Percentiles rank a stretch among this genome's conserved stretches.
Conservation (phyloP, 2,329 filamentous ascomycete species). For the Bipolaris cookei region DNA sequence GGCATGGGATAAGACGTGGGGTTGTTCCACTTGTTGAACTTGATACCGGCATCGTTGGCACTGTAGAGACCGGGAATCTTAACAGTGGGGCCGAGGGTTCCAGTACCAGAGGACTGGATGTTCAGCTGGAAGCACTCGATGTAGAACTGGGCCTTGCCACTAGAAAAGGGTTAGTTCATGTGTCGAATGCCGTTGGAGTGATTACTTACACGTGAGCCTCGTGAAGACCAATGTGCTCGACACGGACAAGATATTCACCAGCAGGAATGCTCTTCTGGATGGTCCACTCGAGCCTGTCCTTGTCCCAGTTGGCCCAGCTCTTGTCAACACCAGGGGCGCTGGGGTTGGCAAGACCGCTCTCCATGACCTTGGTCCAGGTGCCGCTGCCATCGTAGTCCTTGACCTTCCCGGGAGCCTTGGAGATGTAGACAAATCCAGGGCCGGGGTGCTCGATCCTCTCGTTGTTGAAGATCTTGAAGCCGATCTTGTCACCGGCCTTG, state of each 20-base stretch:
- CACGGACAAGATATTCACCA: slow-evolving; percentile 49
- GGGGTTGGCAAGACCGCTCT: slow-evolving; percentile 40
- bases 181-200: neutral
- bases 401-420: slow-evolving; percentile 66
- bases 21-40: slow-evolving; percentile 54
- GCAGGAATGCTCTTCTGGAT: slow-evolving; percentile 51
- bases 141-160: slow-evolving; percentile 26
- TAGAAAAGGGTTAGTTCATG: neutral
- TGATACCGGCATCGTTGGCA: slow-evolving; percentile 56
- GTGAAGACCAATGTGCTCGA: slow-evolving; percentile 46
- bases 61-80: slow-evolving; percentile 59
- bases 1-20: slow-evolving; percentile 43
- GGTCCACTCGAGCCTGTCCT: slow-evolving; percentile 53
- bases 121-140: slow-evolving; percentile 55
- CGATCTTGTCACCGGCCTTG: slow-evolving; percentile 57
- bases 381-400: slow-evolving; percentile 71
- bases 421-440: slow-evolving; percentile 48
- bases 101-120: slow-evolving; percentile 51
- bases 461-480: slow-evolving; percentile 59
- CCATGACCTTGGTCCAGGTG: slow-evolving; percentile 48
- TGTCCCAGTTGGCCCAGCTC: slow-evolving; percentile 47
- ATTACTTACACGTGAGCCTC: slow-evolving; percentile 32
- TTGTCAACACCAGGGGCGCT: slow-evolving; percentile 31
- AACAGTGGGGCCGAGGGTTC: slow-evolving; percentile 53
- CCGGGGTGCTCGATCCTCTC: slow-evolving; percentile 54